Evolutionary conservation across 306 rosid species (phyloP).

Genomic region (Prunus mume): DNA sequence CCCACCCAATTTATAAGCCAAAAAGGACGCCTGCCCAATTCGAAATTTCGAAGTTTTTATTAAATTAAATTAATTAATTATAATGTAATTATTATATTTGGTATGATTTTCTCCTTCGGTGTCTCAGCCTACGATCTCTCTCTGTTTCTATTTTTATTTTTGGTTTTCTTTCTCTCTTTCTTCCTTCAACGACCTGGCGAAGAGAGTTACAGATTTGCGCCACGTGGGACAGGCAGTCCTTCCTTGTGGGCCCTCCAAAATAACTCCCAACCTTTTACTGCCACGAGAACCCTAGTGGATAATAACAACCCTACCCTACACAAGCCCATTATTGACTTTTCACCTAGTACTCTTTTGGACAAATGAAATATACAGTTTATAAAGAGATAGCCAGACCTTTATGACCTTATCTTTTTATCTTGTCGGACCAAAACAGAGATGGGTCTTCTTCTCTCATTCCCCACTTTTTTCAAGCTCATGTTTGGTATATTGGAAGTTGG

Average conservation of each 20-base stretch:
- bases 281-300: conserved; percentile 36
- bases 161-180: conserved; percentile 9
- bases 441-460: neutral
- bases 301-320: conserved; percentile 23
- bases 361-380: neutral
- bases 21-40: conserved; percentile 15
- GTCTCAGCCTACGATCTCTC: conserved; percentile 10
- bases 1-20: conserved; percentile 40
- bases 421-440: conserved; percentile 33
- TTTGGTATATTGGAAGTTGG: too few relatives aligned
- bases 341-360: neutral
- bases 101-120: neutral
- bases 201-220: conserved; percentile 9
- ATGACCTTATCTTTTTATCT: conserved; percentile 44
- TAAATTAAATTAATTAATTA: neutral
- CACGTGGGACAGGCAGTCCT: conserved; percentile 28
- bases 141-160: neutral
- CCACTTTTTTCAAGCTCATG: too few relatives aligned
- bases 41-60: neutral
- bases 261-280: conserved; percentile 24
- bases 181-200: conserved; percentile 18
- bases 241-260: conserved; percentile 20
- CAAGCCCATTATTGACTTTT: conserved; percentile 1
- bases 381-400: neutral
- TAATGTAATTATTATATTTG: neutral